Percentiles rank a stretch among this genome's conserved stretches.
Conservation (phyloP, 352 stramenopile genomes). For the Pythium coloratum region DNA sequence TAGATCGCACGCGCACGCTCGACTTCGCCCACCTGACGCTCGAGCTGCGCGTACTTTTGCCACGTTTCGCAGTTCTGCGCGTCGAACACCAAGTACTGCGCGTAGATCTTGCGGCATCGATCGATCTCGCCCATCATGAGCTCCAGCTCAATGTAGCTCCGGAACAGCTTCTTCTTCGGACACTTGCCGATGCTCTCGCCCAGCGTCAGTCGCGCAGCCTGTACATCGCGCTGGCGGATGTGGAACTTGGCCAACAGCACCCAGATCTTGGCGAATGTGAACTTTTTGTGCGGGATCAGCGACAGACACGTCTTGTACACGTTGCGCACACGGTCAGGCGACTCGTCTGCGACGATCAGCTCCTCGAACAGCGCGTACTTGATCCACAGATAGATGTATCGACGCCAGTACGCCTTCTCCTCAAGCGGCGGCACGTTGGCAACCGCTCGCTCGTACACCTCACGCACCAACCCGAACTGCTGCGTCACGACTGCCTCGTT, state of each 20-base stretch:
- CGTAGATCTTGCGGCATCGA: constrained; percentile 90
- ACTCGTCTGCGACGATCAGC: constrained; percentile 79
- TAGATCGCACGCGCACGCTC: constrained; percentile 95
- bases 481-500: constrained; percentile 63
- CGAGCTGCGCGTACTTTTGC: constrained; percentile 95
- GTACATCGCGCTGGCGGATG: constrained; percentile 93
- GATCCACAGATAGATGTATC: constrained; percentile 99
- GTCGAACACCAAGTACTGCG: constrained; percentile 83
- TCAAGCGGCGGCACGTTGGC: constrained; percentile 92
- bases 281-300: constrained; percentile 94
- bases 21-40: constrained; percentile 94
- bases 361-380: constrained; percentile 99
- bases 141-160: constrained; percentile 95
- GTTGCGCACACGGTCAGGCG: constrained; percentile 77
- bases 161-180: constrained; percentile 91
- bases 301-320: constrained; percentile 95
- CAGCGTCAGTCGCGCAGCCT: constrained; percentile 89
- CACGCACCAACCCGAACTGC: constrained; percentile 76
- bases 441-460: constrained; percentile 96
- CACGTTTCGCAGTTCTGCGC: constrained; percentile 93
- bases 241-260: constrained; percentile 97
- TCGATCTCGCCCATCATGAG: constrained; percentile 98
- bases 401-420: constrained; percentile 97
- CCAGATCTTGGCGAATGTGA: constrained; percentile 99
- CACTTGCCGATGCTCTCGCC: constrained; percentile 95